phyloP scores from a whole-genome alignment of 2,329 filamentous ascomycete genomes.

The Tolypocladium endophyticum region DNA sequence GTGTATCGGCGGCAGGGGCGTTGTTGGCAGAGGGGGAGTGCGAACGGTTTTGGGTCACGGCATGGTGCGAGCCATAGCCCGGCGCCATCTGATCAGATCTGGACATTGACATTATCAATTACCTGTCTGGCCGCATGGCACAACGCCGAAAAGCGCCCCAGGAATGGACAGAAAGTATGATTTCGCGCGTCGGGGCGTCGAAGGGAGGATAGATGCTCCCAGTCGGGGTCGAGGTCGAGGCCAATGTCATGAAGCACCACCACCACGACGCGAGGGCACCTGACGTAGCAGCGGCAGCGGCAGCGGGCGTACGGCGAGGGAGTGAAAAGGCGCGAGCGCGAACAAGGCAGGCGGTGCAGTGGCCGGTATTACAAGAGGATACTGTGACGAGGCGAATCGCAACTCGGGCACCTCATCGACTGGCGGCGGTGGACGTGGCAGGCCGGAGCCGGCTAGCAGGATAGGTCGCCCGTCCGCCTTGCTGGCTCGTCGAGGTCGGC shows the following conservation, averaged over 20 bases:
- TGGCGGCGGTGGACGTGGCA: not conserved
- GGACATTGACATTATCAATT: conserved; percentile 90
- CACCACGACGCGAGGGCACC: not conserved
- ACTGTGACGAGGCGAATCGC: conserved; percentile 10
- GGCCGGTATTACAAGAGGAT: conserved; percentile 24
- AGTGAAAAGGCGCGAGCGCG: not conserved
- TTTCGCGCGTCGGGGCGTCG: not conserved
- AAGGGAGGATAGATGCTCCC: not conserved
- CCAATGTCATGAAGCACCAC: not conserved
- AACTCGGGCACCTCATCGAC: conserved; percentile 1
- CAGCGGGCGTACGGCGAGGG: not conserved
- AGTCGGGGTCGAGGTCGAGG: not conserved
- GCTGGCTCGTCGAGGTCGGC: not conserved
- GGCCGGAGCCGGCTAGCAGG: not conserved
- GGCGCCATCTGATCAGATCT: conserved; percentile 81
- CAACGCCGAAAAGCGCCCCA: conserved; percentile 8
- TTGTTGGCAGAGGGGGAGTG: conserved; percentile 70
- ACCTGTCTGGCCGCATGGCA: conserved; percentile 43
- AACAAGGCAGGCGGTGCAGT: conserved; percentile 11
- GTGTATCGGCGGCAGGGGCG: conserved; percentile 69
- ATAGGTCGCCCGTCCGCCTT: not conserved
- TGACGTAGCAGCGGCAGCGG: not conserved
- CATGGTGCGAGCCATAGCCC: conserved; percentile 64
- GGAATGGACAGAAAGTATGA: not conserved
- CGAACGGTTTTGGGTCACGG: conserved; percentile 56